Evolutionary conservation across 2,329 filamentous ascomycete genomes (phyloP).

Genomic region (Tolypocladium inflatum): DNA sequence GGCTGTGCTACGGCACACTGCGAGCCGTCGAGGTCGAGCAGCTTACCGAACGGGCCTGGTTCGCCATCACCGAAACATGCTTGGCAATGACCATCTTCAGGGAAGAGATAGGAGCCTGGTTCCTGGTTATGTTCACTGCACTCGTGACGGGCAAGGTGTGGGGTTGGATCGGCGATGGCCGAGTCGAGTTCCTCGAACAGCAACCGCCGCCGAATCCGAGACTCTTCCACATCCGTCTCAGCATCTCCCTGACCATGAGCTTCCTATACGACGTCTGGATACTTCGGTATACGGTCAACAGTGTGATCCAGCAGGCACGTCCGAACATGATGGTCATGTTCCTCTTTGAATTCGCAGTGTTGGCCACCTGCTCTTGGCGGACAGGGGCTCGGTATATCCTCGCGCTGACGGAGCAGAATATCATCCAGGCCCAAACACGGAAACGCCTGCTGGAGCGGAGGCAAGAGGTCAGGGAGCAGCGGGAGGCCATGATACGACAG

Average conservation of each 20-base stretch:
- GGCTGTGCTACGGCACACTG: slow-evolving; percentile 80
- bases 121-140: slow-evolving; percentile 91
- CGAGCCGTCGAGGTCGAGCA: slow-evolving; percentile 94
- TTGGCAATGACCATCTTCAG: slow-evolving; percentile 97
- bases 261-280: slow-evolving; percentile 72
- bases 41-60: slow-evolving; percentile 96
- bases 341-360: slow-evolving; percentile 89
- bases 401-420: slow-evolving; percentile 65
- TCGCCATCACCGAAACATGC: slow-evolving; percentile 92
- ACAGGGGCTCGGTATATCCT: slow-evolving; percentile 72
- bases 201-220: slow-evolving; percentile 83
- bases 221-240: slow-evolving; percentile 77
- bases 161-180: slow-evolving; percentile 95
- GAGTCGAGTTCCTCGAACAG: slow-evolving; percentile 90
- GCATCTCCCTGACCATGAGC: slow-evolving; percentile 68
- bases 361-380: slow-evolving; percentile 70
- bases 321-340: slow-evolving; percentile 99
- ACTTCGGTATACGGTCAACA: slow-evolving; percentile 70
- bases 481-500: slow-evolving; percentile 40
- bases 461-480: slow-evolving; percentile 53
- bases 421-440: slow-evolving; percentile 65
- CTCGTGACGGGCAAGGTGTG: slow-evolving; percentile 92
- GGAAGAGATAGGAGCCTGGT: slow-evolving; percentile 89
- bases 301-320: slow-evolving; percentile 77
- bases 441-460: slow-evolving; percentile 60